A percentile compares a stretch with the other conserved stretches of the same genome.
phyloP scores from a whole-genome alignment of 2,329 filamentous ascomycete species.

The Penicillium sp. region DNA sequence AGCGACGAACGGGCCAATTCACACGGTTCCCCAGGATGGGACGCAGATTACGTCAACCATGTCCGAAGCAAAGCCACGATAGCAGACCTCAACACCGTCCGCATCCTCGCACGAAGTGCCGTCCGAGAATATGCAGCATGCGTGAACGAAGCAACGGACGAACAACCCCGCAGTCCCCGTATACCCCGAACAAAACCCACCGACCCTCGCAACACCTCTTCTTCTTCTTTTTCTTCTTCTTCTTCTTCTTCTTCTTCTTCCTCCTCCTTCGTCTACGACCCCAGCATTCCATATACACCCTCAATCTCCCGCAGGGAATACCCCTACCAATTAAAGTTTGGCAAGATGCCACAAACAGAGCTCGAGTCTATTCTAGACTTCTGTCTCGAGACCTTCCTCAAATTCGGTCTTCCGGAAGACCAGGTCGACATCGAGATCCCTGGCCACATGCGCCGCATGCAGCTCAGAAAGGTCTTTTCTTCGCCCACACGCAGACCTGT shows the following conservation, averaged over 20 bases:
- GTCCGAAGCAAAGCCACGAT: constrained; percentile 30
- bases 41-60: constrained; percentile 26
- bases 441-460: constrained; percentile 30
- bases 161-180: background rate
- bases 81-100: constrained; percentile 38
- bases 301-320: constrained; percentile 11
- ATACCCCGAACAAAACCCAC: background rate
- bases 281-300: constrained; percentile 2
- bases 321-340: constrained; percentile 7
- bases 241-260: no score
- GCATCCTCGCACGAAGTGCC: constrained; percentile 39
- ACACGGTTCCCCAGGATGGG: constrained; percentile 29
- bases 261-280: constrained; percentile 6
- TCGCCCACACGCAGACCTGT: constrained; percentile 1
- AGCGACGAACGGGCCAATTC: constrained; percentile 23
- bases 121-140: constrained; percentile 28
- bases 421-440: constrained; percentile 39
- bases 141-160: background rate
- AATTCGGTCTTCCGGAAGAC: constrained; percentile 28
- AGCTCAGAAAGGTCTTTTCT: constrained; percentile 15
- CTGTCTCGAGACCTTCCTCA: constrained; percentile 35
- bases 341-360: constrained; percentile 18
- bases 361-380: constrained; percentile 33
- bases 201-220: background rate
- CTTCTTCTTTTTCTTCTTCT: no score